A percentile compares a stretch with the other conserved stretches of the same genome.
Evolutionary conservation across 2,329 filamentous ascomycete species (phyloP).

Genomic region (Penicillium digitatum): DNA sequence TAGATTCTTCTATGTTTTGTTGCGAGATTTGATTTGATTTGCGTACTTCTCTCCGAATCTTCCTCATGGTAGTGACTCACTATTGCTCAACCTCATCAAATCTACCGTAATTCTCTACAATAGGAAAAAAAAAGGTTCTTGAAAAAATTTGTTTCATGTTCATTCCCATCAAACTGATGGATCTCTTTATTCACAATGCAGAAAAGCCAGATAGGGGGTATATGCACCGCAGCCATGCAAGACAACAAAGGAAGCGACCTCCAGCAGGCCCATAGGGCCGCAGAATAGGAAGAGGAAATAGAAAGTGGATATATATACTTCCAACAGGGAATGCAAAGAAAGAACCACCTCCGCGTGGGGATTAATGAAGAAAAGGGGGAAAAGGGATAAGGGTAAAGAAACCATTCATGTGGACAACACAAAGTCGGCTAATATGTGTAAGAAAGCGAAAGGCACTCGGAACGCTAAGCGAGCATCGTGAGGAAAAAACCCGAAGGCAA

Average conservation of each 20-base stretch:
- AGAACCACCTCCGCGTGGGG: conserved; percentile 14
- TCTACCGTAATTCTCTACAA: background rate
- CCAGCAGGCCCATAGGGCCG: conserved; percentile 13
- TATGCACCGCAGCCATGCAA: conserved; percentile 33
- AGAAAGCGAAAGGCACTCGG: conserved; percentile 27
- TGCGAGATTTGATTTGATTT: background rate
- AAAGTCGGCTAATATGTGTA: conserved; percentile 25
- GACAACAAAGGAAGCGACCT: conserved; percentile 21
- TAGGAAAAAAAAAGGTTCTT: background rate
- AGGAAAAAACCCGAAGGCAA: conserved; percentile 4
- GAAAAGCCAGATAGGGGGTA: conserved; percentile 33
- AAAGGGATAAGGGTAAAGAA: conserved; percentile 9
- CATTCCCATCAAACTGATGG: conserved; percentile 13
- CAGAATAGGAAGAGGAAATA: conserved; percentile 15
- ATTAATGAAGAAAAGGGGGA: conserved; percentile 16
- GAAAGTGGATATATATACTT: conserved; percentile 15
- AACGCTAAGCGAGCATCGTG: conserved; percentile 15
- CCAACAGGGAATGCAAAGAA: conserved; percentile 16
- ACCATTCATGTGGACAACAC: conserved; percentile 25
- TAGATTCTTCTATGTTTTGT: background rate
- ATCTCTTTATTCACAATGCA: conserved; percentile 23
- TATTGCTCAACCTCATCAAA: background rate
- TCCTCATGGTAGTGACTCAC: background rate
- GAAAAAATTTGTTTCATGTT: conserved; percentile 9
- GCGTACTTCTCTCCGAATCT: background rate